phyloP scores from a whole-genome alignment of 2,329 filamentous ascomycete genomes.

The Fusarium sublunatum region DNA sequence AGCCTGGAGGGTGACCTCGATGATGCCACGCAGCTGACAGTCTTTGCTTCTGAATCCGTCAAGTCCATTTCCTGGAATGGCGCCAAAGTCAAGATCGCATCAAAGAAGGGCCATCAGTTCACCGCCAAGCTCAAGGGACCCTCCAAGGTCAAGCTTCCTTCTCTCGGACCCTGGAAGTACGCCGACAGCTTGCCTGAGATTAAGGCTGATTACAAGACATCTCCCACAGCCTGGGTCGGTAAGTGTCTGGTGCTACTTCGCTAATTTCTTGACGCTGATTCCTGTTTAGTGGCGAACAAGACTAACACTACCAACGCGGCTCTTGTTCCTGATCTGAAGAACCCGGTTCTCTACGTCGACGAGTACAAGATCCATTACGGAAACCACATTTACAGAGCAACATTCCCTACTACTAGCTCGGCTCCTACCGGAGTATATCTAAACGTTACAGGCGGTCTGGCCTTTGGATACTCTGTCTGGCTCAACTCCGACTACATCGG shows the following conservation, averaged over 20 bases:
- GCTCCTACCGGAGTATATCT: slow-evolving; percentile 59
- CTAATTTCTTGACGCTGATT: background rate
- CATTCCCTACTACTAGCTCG: slow-evolving; percentile 56
- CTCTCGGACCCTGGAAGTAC: slow-evolving; percentile 59
- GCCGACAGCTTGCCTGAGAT: slow-evolving; percentile 62
- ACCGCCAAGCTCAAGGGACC: slow-evolving; percentile 46
- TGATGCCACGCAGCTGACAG: slow-evolving; percentile 54
- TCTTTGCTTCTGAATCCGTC: slow-evolving; percentile 60
- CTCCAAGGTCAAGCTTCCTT: slow-evolving; percentile 52
- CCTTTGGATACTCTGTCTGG: slow-evolving; percentile 68
- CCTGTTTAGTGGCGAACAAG: slow-evolving; percentile 56
- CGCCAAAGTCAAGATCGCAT: slow-evolving; percentile 44
- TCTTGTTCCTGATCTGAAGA: slow-evolving; percentile 57
- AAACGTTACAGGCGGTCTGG: slow-evolving; percentile 63
- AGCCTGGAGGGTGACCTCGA: slow-evolving; percentile 59
- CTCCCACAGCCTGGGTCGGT: slow-evolving; percentile 57
- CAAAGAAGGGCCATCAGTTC: slow-evolving; percentile 45
- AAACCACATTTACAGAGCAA: slow-evolving; percentile 65
- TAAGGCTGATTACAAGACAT: slow-evolving; percentile 55
- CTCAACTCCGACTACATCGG: slow-evolving; percentile 68
- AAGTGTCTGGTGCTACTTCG: background rate
- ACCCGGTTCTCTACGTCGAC: slow-evolving; percentile 67
- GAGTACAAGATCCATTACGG: slow-evolving; percentile 68
- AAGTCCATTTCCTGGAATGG: slow-evolving; percentile 65
- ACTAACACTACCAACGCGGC: slow-evolving; percentile 60